These are phyloP conservation scores for Solidago caesia DNA, from an alignment of 129 eudicot genomes.

Conservation along the genomic window DNA sequence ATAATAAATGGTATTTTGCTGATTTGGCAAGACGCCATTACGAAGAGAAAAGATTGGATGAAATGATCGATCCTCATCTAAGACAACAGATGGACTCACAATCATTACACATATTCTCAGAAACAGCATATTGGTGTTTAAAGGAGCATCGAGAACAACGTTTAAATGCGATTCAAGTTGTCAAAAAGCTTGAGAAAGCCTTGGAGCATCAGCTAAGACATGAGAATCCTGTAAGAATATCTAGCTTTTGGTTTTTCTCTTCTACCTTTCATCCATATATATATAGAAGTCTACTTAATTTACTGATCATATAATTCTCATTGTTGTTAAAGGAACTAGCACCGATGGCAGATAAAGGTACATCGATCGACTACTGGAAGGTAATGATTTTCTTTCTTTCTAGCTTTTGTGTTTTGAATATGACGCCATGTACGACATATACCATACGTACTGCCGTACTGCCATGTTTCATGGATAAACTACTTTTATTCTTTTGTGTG, in stretches of 20 bases:
- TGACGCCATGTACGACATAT: too few relatives aligned
- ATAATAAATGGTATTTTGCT: neutral
- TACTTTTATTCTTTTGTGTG: too few relatives aligned
- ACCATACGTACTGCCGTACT: too few relatives aligned
- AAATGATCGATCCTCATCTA: neutral
- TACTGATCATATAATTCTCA: neutral
- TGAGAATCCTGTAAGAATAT: neutral
- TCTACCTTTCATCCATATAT: neutral
- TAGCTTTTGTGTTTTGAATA: too few relatives aligned
- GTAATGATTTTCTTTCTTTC: too few relatives aligned
- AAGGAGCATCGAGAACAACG: conserved; percentile 2
- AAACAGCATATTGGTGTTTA: conserved; percentile 11
- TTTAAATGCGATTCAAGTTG: neutral
- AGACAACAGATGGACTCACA: neutral
- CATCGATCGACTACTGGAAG: neutral
- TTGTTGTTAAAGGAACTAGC: neutral
- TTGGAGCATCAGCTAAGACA: neutral
- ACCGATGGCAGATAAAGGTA: neutral
- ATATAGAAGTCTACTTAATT: neutral
- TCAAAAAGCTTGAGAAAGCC: neutral
- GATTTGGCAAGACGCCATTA: neutral
- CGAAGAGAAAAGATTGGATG: neutral
- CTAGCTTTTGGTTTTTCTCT: neutral
- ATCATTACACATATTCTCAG: neutral
- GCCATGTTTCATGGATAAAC: too few relatives aligned